Base-by-base conservation (phyloP, 257 asterid species). In the Fraxinus quadrangulata region DNA sequence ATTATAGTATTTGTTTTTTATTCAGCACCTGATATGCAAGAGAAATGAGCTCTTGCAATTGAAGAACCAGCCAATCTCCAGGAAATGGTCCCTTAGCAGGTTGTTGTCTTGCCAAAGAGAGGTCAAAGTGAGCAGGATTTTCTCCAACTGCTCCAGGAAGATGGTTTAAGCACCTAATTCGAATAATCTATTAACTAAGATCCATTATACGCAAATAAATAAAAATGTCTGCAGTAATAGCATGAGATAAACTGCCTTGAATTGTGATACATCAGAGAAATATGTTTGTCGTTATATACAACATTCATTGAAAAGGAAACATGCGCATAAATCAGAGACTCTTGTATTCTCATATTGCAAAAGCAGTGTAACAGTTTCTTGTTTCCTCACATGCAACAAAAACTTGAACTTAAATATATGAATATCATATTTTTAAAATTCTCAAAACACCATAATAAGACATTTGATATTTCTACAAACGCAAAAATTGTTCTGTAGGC, bases 61-160 rank as follows among this genome's bases (percentile, higher is more conserved):
- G 93, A 85, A 96, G 90, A 81, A 96, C 96, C 82, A 93, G 92
- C 96, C 97, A 90, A 86, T 96, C 96, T 73, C 90, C 91, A 77
- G 85, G 86, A 67, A 81, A 76, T 19, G 79, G 77, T 76, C 87
- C 91, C 74, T 84, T 81, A 72, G 88, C 73, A 85, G 82, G 70
- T 37, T 76, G 89, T 45, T 73, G 84, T 85, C 93, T 88, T 80
- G 99, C 97, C 87, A 93, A 74, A 10, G 94, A 77, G 78, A 93
- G 90, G 86, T 96, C 97, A 83, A 92, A 92, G 85, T 96, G 99
- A 75, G 91, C 92, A 81, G 96, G 91, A 85, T 84, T 83, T 59
- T 86, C 93, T 76, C 97, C 99, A 83, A 96, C 97, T 75, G 99
- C 99, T 76, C 76, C 92, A 75, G 99, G 99, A 81, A 96, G 89